Percentiles rank a stretch among this genome's conserved stretches.
These are phyloP conservation scores for Ananas comosus DNA, from an alignment of 176 grass and related monocot species.

Conservation along the genomic window DNA sequence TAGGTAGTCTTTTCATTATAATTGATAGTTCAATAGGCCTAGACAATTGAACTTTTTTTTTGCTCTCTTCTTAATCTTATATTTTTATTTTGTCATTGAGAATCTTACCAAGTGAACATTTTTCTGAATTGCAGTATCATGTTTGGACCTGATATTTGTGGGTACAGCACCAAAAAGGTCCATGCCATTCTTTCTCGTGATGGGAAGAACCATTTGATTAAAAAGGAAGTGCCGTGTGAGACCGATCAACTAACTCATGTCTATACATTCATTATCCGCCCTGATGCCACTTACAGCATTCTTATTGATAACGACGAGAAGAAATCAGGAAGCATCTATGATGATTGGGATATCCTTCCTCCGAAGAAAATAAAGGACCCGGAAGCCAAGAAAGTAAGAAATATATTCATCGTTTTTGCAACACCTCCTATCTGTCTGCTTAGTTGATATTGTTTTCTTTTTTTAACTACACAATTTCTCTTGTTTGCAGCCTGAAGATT, in stretches of 20 bases:
- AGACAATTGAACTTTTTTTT: no score
- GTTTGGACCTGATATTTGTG: conserved; percentile 68
- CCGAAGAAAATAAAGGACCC: conserved; percentile 66
- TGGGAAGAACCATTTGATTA: conserved; percentile 75
- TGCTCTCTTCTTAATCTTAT: no score
- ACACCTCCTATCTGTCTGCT: neutral
- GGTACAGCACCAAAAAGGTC: conserved; percentile 53
- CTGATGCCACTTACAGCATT: conserved; percentile 79
- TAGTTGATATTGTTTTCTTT: neutral
- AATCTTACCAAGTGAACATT: neutral
- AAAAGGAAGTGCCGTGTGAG: conserved; percentile 88
- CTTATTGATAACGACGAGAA: conserved; percentile 81
- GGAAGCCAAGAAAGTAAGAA: conserved; percentile 64
- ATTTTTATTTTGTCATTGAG: neutral
- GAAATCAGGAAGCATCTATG: conserved; percentile 71
- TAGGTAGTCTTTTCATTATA: no score
- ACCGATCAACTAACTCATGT: conserved; percentile 79
- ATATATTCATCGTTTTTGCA: neutral
- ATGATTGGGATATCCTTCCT: conserved; percentile 87
- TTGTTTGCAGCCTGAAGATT: conserved; percentile 52
- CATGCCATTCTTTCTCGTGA: conserved; percentile 60
- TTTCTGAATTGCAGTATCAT: conserved; percentile 39
- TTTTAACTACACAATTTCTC: neutral
- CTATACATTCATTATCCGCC: conserved; percentile 71
- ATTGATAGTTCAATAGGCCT: no score